A percentile compares a stretch with the other conserved stretches of the same genome.
Conservation (phyloP, 345 rosid species). For the Excoecaria cochinchinensis region DNA sequence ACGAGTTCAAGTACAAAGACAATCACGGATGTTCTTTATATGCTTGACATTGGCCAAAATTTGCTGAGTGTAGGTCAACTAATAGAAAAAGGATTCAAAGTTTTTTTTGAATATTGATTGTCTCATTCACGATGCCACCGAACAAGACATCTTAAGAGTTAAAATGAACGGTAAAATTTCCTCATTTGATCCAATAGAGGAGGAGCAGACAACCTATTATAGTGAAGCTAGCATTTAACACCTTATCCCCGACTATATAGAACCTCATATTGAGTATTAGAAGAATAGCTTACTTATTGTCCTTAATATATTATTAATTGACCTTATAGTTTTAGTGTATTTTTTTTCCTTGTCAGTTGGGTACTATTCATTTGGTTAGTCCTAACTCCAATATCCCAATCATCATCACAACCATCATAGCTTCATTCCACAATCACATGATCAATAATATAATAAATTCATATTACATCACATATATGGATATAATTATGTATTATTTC, state of each 20-base stretch:
- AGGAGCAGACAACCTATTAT: background rate
- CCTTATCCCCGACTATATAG: too few species aligned
- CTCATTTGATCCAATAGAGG: background rate
- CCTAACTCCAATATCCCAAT: too few species aligned
- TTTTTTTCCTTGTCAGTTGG: too few species aligned
- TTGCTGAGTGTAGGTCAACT: slow-evolving; percentile 4
- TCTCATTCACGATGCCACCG: background rate
- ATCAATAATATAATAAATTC: too few species aligned
- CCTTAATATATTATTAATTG: too few species aligned
- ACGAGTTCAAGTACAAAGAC: background rate
- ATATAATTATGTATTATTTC: too few species aligned
- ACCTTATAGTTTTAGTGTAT: too few species aligned
- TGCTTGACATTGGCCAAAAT: slow-evolving; percentile 16
- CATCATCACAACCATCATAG: too few species aligned
- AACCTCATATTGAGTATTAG: too few species aligned
- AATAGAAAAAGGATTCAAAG: background rate
- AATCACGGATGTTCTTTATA: background rate
- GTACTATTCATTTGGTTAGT: too few species aligned
- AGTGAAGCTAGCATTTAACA: background rate
- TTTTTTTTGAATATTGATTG: background rate
- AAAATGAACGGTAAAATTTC: background rate
- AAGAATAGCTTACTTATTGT: too few species aligned
- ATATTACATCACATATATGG: too few species aligned
- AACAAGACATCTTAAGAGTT: background rate
- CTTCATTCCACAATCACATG: background rate